Evolutionary conservation across 371 early-diverging fungal species (phyloP).

Genomic region (Syncephalastrum monosporum): DNA sequence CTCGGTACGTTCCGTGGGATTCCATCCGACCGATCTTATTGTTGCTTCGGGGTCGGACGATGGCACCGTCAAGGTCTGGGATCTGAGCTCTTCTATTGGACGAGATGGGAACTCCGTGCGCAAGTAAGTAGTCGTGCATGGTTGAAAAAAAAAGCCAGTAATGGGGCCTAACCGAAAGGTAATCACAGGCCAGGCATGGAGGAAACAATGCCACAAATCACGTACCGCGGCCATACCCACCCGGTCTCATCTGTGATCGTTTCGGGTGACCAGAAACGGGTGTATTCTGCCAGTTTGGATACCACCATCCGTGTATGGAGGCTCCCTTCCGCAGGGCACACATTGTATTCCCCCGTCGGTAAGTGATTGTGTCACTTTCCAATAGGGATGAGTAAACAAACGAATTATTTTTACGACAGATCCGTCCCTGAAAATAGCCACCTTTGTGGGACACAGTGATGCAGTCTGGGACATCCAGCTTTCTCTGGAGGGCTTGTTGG

Average conservation of each 20-base stretch:
- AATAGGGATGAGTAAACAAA: conserved; percentile 5
- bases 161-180: background rate
- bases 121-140: conserved; percentile 28
- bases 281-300: conserved; percentile 78
- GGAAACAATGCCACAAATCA: conserved; percentile 73
- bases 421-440: conserved; percentile 53
- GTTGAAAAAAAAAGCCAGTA: background rate
- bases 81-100: conserved; percentile 42
- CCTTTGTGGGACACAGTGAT: conserved; percentile 81
- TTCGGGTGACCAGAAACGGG: conserved; percentile 54
- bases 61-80: conserved; percentile 82
- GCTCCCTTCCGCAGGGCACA: conserved; percentile 60
- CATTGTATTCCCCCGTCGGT: conserved; percentile 57
- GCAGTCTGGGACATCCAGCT: conserved; percentile 84
- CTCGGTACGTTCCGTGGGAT: conserved; percentile 70
- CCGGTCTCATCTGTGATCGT: conserved; percentile 69
- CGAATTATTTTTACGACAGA: conserved; percentile 30
- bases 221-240: conserved; percentile 80
- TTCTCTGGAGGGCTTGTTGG: conserved; percentile 63
- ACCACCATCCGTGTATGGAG: conserved; percentile 74
- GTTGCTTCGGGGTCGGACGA: conserved; percentile 83
- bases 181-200: conserved; percentile 17
- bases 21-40: conserved; percentile 63
- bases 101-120: conserved; percentile 33
- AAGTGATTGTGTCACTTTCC: conserved; percentile 15